A percentile compares a stretch with the other conserved stretches of the same genome.
phyloP scores from a whole-genome alignment of 164 flowering plant genomes.

The Annona squamosa region DNA sequence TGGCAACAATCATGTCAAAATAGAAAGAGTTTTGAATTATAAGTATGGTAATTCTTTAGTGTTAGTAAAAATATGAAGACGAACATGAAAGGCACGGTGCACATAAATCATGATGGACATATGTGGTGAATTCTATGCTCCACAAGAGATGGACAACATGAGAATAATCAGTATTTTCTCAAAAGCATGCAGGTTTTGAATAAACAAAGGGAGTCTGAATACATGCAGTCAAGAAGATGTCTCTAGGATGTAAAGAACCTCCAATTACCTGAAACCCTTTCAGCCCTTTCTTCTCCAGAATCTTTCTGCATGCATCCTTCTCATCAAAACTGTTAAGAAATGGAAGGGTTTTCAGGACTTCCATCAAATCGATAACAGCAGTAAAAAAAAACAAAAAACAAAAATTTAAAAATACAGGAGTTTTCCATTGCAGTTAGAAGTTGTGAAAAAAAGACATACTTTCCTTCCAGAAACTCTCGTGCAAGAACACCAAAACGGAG shows the following conservation, averaged over 20 bases:
- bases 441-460: conserved; percentile 31
- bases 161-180: background rate
- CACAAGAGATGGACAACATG: background rate
- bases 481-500: conserved; percentile 65
- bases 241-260: background rate
- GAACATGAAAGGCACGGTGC: background rate
- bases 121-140: background rate
- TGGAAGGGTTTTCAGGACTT: background rate
- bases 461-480: conserved; percentile 50
- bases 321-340: conserved; percentile 57
- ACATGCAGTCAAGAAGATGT: background rate
- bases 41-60: background rate
- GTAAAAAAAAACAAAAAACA: background rate
- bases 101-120: background rate
- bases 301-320: conserved; percentile 57
- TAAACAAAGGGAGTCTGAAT: background rate
- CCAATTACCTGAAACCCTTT: conserved; percentile 66
- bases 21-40: background rate
- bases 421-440: background rate
- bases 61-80: background rate
- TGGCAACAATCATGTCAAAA: background rate
- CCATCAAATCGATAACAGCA: background rate
- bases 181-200: background rate
- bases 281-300: conserved; percentile 62
- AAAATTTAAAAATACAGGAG: background rate